Evolutionary conservation across 148 eudicot genomes (phyloP), one percentile per base, ranked within the genome.

Genomic region (Polygonum aviculare): DNA sequence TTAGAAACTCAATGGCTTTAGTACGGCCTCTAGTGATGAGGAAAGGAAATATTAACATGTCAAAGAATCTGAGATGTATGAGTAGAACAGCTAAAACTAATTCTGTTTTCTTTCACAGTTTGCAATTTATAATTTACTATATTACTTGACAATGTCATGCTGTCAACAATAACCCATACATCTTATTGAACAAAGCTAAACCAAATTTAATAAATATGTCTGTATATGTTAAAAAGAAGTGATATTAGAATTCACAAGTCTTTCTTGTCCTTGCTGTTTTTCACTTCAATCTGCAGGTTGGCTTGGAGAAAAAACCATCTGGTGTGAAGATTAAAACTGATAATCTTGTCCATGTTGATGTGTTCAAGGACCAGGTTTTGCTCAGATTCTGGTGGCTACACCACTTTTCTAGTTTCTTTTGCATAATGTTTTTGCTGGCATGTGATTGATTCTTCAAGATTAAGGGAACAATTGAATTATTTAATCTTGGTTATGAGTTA

Each of bases 261-360:
- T 73, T 54, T 15, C 31, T 52, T 5, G 11, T 35, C 33, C 57
- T 44, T 16, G 0, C 49, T 60, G 26, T 57, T 48, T 45, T 35
- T 33, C 26, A 12, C 70, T 57, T 14, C 45, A 67, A 15, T 62
- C 59, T 83, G 77, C 85, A 95, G 99, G 94, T 95, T 81, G 99
- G 99, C 63, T 80, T 90, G 79, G 93, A 88, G 83, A 85, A 86
- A 75, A 90, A 88, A 83, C 92, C 91, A 75, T 82, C 82, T 79
- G 92, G 89, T 79, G 62, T 91, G 88, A 92, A 88, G 83, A 81
- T 89, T 78, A 95, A 88, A 85, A 84, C 91, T 65, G 81, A 86
- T 62, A 95, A 85, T 84, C 89, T 92, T 74, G 88, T 92, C 78
- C 86, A 86, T 79, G 89, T 89, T 71, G 83, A 92, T 84, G 84